A percentile compares a stretch with the other conserved stretches of the same genome.
phyloP scores from a whole-genome alignment of 2,329 filamentous ascomycete genomes.

The Alternaria atra region DNA sequence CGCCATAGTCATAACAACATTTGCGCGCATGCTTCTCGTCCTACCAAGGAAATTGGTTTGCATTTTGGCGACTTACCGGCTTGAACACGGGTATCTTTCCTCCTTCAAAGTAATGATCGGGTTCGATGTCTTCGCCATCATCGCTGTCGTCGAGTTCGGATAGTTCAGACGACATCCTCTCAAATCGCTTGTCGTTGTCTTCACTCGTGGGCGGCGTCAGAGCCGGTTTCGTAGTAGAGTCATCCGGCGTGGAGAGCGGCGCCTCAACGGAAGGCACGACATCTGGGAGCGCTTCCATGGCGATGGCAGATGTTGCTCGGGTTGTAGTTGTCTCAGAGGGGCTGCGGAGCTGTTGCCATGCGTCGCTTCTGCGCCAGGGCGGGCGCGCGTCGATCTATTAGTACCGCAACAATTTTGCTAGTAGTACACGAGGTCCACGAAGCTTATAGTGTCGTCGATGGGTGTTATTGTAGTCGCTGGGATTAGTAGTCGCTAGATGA shows the following conservation, averaged over 20 bases:
- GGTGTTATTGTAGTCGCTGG: conserved; percentile 17
- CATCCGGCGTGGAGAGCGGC: conserved; percentile 33
- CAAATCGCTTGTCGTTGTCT: conserved; percentile 58
- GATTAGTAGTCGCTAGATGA: conserved; percentile 28
- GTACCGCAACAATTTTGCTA: conserved; percentile 34
- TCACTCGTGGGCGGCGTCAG: conserved; percentile 63
- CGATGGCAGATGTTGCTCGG: conserved; percentile 11
- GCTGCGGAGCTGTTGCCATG: conserved; percentile 34
- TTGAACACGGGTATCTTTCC: conserved; percentile 92
- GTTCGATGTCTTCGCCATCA: conserved; percentile 73
- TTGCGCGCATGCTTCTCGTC: conserved; percentile 4
- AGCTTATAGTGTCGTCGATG: conserved; percentile 4
- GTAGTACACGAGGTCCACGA: conserved; percentile 29
- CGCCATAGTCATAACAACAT: conserved; percentile 1
- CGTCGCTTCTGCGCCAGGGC: conserved; percentile 41
- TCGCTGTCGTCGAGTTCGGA: conserved; percentile 60
- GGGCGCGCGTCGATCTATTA: conserved; percentile 23
- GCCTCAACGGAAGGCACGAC: conserved; percentile 49
- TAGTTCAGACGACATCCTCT: conserved; percentile 57
- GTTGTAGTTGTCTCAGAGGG: conserved; percentile 26
- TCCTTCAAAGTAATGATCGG: conserved; percentile 85
- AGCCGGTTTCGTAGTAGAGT: conserved; percentile 49
- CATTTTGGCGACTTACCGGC: conserved; percentile 66
- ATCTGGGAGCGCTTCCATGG: conserved; percentile 43
- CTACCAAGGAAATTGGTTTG: conserved; percentile 3